These are phyloP conservation scores for Leccinum arenicola DNA, from an alignment of 768 basidiomycete species.

Conservation along the genomic window DNA sequence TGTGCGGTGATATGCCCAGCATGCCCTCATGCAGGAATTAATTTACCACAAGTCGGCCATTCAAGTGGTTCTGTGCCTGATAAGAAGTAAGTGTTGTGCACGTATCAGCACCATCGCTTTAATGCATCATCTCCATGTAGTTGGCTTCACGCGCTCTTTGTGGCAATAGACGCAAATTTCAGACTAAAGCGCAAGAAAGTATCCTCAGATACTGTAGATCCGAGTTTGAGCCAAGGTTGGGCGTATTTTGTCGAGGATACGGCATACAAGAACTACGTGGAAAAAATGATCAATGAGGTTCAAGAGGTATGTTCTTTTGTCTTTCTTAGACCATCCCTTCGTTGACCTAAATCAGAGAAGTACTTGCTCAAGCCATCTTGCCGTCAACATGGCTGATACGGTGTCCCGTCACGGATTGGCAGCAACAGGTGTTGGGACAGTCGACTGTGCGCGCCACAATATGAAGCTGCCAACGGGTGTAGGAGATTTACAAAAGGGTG, in stretches of 20 bases:
- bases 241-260: neutral
- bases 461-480: neutral
- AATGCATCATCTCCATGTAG: too few species aligned
- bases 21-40: neutral
- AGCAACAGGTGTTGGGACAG: neutral
- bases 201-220: neutral
- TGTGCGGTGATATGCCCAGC: neutral
- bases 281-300: neutral
- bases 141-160: neutral
- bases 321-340: neutral
- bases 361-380: neutral
- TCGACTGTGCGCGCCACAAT: neutral
- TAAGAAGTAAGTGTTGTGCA: too few species aligned
- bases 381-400: neutral
- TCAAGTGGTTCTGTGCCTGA: too few species aligned
- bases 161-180: neutral
- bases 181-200: neutral
- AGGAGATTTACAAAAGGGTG: neutral
- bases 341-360: neutral
- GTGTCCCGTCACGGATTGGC: neutral
- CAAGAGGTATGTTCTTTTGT: too few species aligned
- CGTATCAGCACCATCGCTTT: too few species aligned
- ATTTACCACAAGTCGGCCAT: neutral
- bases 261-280: neutral
- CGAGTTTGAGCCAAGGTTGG: neutral